Conservation (phyloP, 176 grass and related monocot genomes). For the Aegilops umbellulata region DNA sequence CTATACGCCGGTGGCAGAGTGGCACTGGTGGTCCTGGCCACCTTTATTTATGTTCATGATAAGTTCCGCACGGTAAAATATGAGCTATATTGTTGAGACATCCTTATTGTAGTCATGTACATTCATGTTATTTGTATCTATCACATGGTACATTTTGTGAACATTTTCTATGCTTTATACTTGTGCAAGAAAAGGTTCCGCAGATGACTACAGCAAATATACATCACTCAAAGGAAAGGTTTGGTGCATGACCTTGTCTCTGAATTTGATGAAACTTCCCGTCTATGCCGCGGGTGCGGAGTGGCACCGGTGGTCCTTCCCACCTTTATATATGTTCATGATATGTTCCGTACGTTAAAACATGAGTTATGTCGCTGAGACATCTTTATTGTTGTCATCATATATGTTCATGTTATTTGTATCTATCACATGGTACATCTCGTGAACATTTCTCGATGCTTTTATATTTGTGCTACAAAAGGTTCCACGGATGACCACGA, state of each 20-base stretch:
- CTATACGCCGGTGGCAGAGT: too few relatives aligned
- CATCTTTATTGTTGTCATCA: not conserved
- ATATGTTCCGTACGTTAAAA: not conserved
- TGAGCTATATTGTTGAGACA: fast-evolving
- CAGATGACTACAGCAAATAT: not conserved
- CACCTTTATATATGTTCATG: too few relatives aligned
- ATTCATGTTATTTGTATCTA: not conserved
- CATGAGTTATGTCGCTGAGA: fast-evolving
- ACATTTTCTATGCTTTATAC: not conserved
- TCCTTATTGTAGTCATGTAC: not conserved
- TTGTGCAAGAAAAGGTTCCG: not conserved
- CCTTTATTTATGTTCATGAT: not conserved
- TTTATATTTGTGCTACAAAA: not conserved
- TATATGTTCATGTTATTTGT: not conserved
- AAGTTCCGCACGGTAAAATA: not conserved
- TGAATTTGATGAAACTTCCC: too few relatives aligned
- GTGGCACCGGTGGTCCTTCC: too few relatives aligned
- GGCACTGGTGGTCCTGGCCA: too few relatives aligned
- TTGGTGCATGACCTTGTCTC: too few relatives aligned
- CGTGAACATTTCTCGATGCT: not conserved
- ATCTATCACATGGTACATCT: not conserved
- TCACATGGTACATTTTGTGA: not conserved
- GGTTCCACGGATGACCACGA: not conserved
- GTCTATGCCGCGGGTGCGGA: too few relatives aligned
- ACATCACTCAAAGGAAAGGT: too few relatives aligned